These are phyloP conservation scores for Fusarium heterosporum DNA, from an alignment of 2,329 filamentous ascomycete species.

Conservation along the genomic window DNA sequence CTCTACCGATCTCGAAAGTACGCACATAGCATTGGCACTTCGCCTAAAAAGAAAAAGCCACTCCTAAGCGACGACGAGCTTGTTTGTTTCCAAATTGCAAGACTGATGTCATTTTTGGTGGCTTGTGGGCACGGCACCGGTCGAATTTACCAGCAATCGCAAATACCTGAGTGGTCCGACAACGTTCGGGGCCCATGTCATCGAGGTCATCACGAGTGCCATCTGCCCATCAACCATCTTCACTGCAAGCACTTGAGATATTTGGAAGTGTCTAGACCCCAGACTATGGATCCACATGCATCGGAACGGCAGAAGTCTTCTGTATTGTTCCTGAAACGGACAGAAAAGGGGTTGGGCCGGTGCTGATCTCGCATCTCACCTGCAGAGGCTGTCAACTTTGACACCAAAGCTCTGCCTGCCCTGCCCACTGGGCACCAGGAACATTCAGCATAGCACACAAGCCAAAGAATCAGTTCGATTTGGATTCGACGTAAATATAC, in stretches of 20 bases:
- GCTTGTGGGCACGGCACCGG: slow-evolving; percentile 5
- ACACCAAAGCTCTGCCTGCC: slow-evolving; percentile 12
- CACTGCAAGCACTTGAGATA: background rate
- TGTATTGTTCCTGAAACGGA: slow-evolving; percentile 14
- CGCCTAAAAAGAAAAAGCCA: background rate
- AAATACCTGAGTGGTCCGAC: slow-evolving; percentile 15
- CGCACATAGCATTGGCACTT: background rate
- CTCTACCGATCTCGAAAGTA: background rate
- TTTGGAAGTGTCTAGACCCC: background rate
- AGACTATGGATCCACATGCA: slow-evolving; percentile 9
- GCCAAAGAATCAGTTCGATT: slow-evolving; percentile 7
- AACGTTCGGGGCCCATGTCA: slow-evolving; percentile 6
- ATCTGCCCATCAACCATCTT: background rate
- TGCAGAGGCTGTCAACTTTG: slow-evolving; percentile 22
- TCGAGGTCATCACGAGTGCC: slow-evolving; percentile 34
- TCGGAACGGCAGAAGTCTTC: background rate
- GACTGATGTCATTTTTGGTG: slow-evolving; percentile 13
- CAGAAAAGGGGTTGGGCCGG: slow-evolving; percentile 1
- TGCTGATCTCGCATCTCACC: background rate
- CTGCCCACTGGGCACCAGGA: slow-evolving; percentile 26
- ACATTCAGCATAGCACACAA: background rate
- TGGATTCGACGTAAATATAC: slow-evolving; percentile 30
- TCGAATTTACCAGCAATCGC: background rate
- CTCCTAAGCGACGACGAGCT: background rate
- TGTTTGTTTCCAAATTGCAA: background rate